phyloP scores from a whole-genome alignment of 176 grass and related monocot species.

The Themeda triandra region DNA sequence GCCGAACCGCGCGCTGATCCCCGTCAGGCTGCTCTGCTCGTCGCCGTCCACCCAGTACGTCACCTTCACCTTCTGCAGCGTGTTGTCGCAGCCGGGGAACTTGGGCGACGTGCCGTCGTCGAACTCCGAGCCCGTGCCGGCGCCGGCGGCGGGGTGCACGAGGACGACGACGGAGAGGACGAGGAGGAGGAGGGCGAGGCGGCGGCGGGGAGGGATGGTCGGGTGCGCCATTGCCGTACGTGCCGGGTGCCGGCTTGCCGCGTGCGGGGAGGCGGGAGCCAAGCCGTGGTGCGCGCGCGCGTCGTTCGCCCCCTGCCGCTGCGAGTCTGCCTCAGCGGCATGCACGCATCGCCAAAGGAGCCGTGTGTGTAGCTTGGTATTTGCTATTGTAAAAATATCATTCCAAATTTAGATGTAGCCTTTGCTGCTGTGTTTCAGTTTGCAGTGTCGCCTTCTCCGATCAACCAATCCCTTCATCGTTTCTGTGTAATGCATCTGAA shows the following conservation, averaged over 20 bases:
- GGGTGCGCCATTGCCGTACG: conserved; percentile 48
- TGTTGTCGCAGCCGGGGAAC: conserved; percentile 63
- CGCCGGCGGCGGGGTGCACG: background rate
- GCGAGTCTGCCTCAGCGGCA: background rate
- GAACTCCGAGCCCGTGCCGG: conserved; percentile 29
- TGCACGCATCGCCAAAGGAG: conserved; percentile 13
- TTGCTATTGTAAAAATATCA: background rate
- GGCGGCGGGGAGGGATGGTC: conserved; percentile 14
- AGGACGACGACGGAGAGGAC: conserved; percentile 35
- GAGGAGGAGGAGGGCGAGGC: background rate
- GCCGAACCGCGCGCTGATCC: conserved; percentile 76
- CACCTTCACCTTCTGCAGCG: conserved; percentile 73
- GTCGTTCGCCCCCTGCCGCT: background rate
- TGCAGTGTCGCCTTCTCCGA: no score
- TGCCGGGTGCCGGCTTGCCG: conserved; percentile 6
- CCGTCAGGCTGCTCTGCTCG: conserved; percentile 50
- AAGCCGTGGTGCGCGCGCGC: background rate
- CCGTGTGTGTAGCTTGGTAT: background rate
- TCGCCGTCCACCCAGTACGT: conserved; percentile 65
- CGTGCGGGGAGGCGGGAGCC: background rate
- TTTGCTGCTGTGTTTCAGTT: background rate
- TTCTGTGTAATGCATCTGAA: no score
- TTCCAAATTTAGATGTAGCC: background rate
- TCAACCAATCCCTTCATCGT: background rate
- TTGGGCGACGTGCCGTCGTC: conserved; percentile 49